phyloP scores from a whole-genome alignment of 108 stramenopile genomes.

The Nannochloropsis gaditana region DNA sequence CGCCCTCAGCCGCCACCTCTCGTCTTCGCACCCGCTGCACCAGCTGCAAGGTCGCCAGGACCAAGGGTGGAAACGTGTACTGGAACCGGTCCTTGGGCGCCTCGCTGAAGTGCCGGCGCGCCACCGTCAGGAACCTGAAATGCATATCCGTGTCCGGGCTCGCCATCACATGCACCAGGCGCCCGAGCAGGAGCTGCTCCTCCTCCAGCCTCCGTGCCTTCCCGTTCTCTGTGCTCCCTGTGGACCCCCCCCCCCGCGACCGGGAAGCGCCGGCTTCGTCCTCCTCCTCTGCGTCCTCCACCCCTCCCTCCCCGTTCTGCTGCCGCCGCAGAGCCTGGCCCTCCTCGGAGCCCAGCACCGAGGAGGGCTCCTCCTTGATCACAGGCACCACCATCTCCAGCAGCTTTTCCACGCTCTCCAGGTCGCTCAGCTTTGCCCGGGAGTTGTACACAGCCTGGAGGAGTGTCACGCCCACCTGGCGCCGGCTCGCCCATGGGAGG shows the following conservation, averaged over 20 bases:
- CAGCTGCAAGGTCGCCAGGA: conserved; percentile 69
- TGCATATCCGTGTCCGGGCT: conserved; percentile 73
- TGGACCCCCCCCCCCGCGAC: conserved; percentile 31
- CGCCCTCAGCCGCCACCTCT: conserved; percentile 28
- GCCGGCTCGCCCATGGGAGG: conserved; percentile 66
- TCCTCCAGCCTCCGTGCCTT: conserved; percentile 39
- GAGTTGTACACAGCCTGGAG: conserved; percentile 32
- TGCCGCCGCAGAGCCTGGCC: conserved; percentile 26
- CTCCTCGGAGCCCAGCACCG: background rate
- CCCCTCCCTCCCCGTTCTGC: background rate
- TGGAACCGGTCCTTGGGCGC: conserved; percentile 62
- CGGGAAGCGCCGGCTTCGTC: conserved; percentile 35
- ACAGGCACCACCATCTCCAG: conserved; percentile 81
- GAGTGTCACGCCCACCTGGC: conserved; percentile 38
- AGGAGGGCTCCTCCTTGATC: conserved; percentile 60
- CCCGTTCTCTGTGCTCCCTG: background rate
- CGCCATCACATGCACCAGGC: conserved; percentile 74
- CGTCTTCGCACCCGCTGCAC: conserved; percentile 42
- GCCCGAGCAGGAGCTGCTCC: conserved; percentile 77
- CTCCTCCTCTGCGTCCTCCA: conserved; percentile 34
- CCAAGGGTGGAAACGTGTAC: conserved; percentile 70
- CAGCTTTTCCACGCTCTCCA: conserved; percentile 67
- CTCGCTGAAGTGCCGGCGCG: conserved; percentile 62
- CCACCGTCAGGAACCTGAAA: conserved; percentile 69
- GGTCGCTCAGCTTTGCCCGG: conserved; percentile 25